Percentiles rank a stretch among this genome's conserved stretches.
These are phyloP conservation scores for Trichaptum fuscoviolaceum DNA, from an alignment of 768 basidiomycete genomes.

Conservation along the genomic window DNA sequence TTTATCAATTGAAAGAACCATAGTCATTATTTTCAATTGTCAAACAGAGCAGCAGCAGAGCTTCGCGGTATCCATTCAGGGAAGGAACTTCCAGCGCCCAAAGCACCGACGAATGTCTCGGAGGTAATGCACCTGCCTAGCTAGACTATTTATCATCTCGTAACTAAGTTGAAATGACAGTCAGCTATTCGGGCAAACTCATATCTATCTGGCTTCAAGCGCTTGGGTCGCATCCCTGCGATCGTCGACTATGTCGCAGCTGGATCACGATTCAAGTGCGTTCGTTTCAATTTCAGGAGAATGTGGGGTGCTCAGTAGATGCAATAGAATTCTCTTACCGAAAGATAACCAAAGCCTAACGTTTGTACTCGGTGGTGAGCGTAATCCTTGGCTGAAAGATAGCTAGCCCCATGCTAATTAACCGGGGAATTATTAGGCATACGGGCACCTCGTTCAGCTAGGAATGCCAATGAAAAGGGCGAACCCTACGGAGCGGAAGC, in stretches of 20 bases:
- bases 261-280: constrained; percentile 92
- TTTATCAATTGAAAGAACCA: constrained; percentile 11
- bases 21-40: constrained; percentile 10
- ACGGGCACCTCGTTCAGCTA: constrained; percentile 82
- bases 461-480: constrained; percentile 74
- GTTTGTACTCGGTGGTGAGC: constrained; percentile 77
- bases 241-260: constrained; percentile 91
- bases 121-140: constrained; percentile 48
- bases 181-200: constrained; percentile 70
- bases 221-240: constrained; percentile 75
- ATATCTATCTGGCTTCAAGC: constrained; percentile 89
- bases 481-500: constrained; percentile 89
- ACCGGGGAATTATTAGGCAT: constrained; percentile 51
- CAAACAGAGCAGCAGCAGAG: constrained; percentile 67
- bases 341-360: constrained; percentile 94
- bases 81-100: constrained; percentile 78
- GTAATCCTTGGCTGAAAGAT: constrained; percentile 5
- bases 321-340: constrained; percentile 66
- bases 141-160: constrained; percentile 8
- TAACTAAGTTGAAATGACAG: constrained; percentile 28
- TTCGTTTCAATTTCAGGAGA: constrained; percentile 7
- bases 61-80: constrained; percentile 84
- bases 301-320: not conserved
- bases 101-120: constrained; percentile 84
- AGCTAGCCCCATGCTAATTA: constrained; percentile 3